Evolutionary conservation across 2,329 filamentous ascomycete genomes (phyloP).

Genomic region (Hypoxylon sp.): DNA sequence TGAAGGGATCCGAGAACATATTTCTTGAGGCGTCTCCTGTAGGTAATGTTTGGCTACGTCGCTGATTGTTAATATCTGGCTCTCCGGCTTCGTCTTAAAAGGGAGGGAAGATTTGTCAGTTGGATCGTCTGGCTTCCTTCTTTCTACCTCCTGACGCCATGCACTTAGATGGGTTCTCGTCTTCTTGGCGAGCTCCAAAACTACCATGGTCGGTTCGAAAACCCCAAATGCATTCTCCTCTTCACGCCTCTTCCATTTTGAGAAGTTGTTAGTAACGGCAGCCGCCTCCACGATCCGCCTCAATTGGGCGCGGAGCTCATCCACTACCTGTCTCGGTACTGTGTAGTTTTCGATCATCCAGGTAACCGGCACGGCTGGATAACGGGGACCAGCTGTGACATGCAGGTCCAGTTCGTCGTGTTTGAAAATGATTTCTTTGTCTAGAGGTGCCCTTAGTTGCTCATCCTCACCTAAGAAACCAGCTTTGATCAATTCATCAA

Average conservation of each 20-base stretch:
- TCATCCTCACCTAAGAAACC: slow-evolving; percentile 44
- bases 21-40: slow-evolving; percentile 53
- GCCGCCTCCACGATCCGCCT: slow-evolving; percentile 40
- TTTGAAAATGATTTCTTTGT: slow-evolving; percentile 42
- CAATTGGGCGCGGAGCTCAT: slow-evolving; percentile 43
- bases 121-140: neutral
- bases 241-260: slow-evolving; percentile 43
- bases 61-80: slow-evolving; percentile 37
- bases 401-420: slow-evolving; percentile 48
- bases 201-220: slow-evolving; percentile 47
- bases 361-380: slow-evolving; percentile 45
- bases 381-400: slow-evolving; percentile 46
- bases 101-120: slow-evolving; percentile 22
- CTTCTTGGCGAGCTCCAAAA: slow-evolving; percentile 42
- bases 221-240: slow-evolving; percentile 44
- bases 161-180: slow-evolving; percentile 22
- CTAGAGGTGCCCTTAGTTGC: slow-evolving; percentile 43
- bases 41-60: slow-evolving; percentile 54
- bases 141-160: slow-evolving; percentile 23
- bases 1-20: slow-evolving; percentile 53
- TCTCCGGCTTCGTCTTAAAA: slow-evolving; percentile 31
- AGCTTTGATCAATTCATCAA: slow-evolving; percentile 48
- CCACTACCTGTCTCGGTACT: slow-evolving; percentile 42
- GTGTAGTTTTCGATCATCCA: slow-evolving; percentile 44
- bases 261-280: slow-evolving; percentile 42